Conservation (phyloP, 1,284 basidiomycete species). For the Tilletia indica region DNA sequence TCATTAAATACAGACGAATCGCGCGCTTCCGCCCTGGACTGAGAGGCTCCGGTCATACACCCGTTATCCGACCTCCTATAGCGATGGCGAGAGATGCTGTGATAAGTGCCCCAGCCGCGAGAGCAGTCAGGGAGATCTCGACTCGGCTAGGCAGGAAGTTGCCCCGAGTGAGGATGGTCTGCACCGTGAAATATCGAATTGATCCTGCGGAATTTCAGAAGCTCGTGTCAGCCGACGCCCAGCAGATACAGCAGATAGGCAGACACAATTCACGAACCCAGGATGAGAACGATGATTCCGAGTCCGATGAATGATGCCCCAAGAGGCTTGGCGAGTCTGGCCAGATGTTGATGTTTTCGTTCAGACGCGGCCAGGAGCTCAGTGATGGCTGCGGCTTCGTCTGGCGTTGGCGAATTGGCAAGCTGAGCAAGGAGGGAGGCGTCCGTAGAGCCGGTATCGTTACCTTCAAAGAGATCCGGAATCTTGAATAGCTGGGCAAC, state of each 20-base stretch:
- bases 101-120: conserved; percentile 33
- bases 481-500: conserved; percentile 52
- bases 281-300: conserved; percentile 37
- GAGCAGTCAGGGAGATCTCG: conserved; percentile 29
- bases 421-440: neutral
- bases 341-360: neutral
- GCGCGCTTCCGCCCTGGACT: neutral
- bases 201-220: conserved; percentile 20
- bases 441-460: neutral
- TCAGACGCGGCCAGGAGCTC: neutral
- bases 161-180: conserved; percentile 35
- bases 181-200: conserved; percentile 42
- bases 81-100: conserved; percentile 36
- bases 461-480: conserved; percentile 29
- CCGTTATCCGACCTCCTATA: conserved; percentile 20
- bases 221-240: neutral
- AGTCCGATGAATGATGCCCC: conserved; percentile 44
- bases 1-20: neutral
- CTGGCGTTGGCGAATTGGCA: neutral
- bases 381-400: neutral
- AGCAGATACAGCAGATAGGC: no score
- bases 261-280: conserved; percentile 20
- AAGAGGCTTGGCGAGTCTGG: conserved; percentile 38
- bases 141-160: conserved; percentile 42
- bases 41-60: neutral